These are phyloP conservation scores for Alternaria gansuensis DNA, from an alignment of 2,329 filamentous ascomycete species.

Conservation along the genomic window DNA sequence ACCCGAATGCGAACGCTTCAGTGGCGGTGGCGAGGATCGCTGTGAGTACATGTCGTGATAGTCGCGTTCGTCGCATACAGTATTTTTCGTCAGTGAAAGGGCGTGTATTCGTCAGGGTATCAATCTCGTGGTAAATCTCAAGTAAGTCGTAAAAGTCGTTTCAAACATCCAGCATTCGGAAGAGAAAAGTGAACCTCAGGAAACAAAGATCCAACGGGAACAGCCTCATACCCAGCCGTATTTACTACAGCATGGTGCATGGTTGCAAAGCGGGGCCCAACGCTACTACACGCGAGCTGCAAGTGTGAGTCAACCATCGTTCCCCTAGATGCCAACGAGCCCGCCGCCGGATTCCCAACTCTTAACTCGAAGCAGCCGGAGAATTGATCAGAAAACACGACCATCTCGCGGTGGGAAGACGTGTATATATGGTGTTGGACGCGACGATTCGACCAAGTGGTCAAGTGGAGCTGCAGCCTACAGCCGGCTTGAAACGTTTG, in stretches of 20 bases:
- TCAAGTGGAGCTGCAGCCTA: constrained; percentile 38
- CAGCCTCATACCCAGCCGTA: constrained; percentile 35
- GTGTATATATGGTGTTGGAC: constrained; percentile 52
- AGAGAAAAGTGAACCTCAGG: constrained; percentile 40
- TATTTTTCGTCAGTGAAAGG: constrained; percentile 4
- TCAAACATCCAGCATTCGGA: constrained; percentile 32
- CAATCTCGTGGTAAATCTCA: constrained; percentile 25
- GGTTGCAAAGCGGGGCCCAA: constrained; percentile 31
- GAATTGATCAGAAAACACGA: constrained; percentile 52
- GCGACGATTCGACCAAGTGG: constrained; percentile 49
- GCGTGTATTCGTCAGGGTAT: constrained; percentile 18
- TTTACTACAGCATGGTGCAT: constrained; percentile 38
- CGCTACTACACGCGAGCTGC: constrained; percentile 48
- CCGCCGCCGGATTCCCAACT: constrained; percentile 27
- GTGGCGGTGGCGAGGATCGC: constrained; percentile 46
- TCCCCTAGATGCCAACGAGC: constrained; percentile 26
- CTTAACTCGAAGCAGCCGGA: constrained; percentile 41
- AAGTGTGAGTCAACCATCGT: constrained; percentile 55
- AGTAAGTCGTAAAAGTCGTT: constrained; percentile 31
- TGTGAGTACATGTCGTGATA: constrained; percentile 45
- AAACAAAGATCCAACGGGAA: constrained; percentile 17
- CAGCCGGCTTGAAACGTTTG: constrained; percentile 49
- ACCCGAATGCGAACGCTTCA: constrained; percentile 51
- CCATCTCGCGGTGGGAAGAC: constrained; percentile 53
- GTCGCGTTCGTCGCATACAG: constrained; percentile 32